Conservation (phyloP, 2,329 filamentous ascomycete genomes). For the Apiospora malaysiana region DNA sequence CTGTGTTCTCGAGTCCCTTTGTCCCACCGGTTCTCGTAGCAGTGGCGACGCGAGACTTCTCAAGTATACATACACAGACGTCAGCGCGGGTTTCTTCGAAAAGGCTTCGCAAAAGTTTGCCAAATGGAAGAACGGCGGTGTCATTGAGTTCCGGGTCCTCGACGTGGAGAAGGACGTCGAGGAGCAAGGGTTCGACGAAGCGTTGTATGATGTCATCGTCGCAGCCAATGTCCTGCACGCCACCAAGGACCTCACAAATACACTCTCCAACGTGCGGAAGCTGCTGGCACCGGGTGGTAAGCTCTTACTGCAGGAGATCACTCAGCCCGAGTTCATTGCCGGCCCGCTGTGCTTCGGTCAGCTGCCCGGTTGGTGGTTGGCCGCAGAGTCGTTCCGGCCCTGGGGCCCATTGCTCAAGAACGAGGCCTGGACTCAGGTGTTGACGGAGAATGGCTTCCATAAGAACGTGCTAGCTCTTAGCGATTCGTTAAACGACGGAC, state of each 20-base stretch:
- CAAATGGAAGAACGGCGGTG: conserved; percentile 30
- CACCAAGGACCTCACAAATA: conserved; percentile 35
- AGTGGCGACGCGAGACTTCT: conserved; percentile 37
- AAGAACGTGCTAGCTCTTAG: neutral
- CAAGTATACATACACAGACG: conserved; percentile 53
- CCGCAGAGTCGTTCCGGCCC: neutral
- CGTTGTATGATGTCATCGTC: conserved; percentile 39
- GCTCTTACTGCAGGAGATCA: conserved; percentile 17
- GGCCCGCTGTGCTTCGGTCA: conserved; percentile 19
- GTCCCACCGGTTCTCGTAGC: conserved; percentile 21
- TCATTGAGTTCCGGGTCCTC: conserved; percentile 40
- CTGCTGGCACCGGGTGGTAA: conserved; percentile 36
- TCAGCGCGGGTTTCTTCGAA: conserved; percentile 45
- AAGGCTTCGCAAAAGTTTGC: conserved; percentile 40
- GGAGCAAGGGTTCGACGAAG: conserved; percentile 37
- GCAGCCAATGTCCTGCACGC: conserved; percentile 42
- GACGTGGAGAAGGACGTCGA: conserved; percentile 36
- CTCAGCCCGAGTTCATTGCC: conserved; percentile 16
- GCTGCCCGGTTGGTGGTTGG: conserved; percentile 22
- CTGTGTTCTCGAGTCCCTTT: conserved; percentile 43
- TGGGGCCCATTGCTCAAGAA: conserved; percentile 13
- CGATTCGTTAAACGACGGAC: neutral
- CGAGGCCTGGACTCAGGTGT: neutral
- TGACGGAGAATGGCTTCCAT: conserved; percentile 3
- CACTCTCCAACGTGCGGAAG: conserved; percentile 34